Base-by-base conservation (phyloP, 306 rosid genomes). In the Astragalus glycyphyllos region DNA sequence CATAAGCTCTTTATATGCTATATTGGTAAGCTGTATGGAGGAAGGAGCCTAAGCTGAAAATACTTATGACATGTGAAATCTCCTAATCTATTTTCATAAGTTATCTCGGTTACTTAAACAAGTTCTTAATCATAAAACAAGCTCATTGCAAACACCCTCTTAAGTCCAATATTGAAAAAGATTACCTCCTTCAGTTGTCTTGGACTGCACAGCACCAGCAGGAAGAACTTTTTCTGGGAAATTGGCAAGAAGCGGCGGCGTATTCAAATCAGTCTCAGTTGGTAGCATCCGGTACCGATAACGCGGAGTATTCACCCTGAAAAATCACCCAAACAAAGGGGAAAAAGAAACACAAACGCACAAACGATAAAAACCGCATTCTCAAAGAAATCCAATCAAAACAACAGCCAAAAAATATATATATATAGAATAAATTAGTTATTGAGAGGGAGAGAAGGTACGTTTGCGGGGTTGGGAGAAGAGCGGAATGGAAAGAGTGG, bases 251-350 rank as follows among this genome's bases (percentile, higher is more conserved):
- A 85, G 82, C 5, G 98, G 98, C 10, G 96, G 98, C 55, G 73
- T 72, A 71, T 93, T 90, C 4, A 93, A 90, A 75, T 93, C 98
- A 6, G 97, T 93, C 82, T 90, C 88, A 12, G 88, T 90, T 4
- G 98, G 98, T 48, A 93, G 85, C 92, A 93, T 91, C 77, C 97
- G 88, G 70, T 93, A 93, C 32, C 97, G 91, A 71, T 93, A 93
- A 34, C 96, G 87, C 8, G 98, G 98, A 66, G 90, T 92, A 74
- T 84, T 82, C 44, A 88, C 97, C 53, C 98, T 92, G 70, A 11
- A 45, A 26, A 54, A 1, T 12, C 45, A 8, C 11, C 11, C 48
- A 11, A 42, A 42, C 48, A 42, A 42, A 15, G 4, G 11, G 23
- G 4, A 8, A 17, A 51, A 17, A 50, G 50, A 41, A 58, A 34